Conservation (phyloP, 129 eudicot genomes). For the Chrysanthemum lavandulifolium region DNA sequence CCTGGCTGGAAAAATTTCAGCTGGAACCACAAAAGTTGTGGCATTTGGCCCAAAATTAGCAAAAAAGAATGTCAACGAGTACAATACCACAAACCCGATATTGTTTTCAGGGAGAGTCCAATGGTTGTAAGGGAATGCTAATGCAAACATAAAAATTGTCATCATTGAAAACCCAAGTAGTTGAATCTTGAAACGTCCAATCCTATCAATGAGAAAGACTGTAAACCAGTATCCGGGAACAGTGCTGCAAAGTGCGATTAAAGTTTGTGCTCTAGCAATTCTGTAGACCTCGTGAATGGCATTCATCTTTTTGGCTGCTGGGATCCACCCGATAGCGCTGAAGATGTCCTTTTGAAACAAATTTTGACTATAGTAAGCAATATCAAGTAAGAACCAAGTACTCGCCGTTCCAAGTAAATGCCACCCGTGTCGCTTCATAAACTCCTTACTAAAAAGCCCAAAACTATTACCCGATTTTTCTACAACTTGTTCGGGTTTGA, state of each 20-base stretch:
- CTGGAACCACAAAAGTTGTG: constrained; percentile 59
- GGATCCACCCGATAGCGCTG: constrained; percentile 55
- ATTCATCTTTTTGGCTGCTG: constrained; percentile 45
- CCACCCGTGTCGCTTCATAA: constrained; percentile 39
- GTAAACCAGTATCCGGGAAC: constrained; percentile 62
- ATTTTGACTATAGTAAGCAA: constrained; percentile 53
- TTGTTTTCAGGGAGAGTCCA: constrained; percentile 49
- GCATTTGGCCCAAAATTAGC: constrained; percentile 61
- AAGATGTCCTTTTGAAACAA: constrained; percentile 55
- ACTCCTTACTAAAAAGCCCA: constrained; percentile 44
- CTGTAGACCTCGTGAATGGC: constrained; percentile 43
- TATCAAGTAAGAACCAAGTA: constrained; percentile 56
- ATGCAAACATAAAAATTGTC: constrained; percentile 49
- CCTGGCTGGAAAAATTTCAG: constrained; percentile 61
- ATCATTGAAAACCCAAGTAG: constrained; percentile 48
- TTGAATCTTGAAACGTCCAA: constrained; percentile 49
- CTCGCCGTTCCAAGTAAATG: constrained; percentile 54
- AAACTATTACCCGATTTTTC: constrained; percentile 16
- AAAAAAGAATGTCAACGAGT: constrained; percentile 55
- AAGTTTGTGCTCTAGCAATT: constrained; percentile 51
- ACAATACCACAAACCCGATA: constrained; percentile 48
- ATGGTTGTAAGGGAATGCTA: constrained; percentile 50
- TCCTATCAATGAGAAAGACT: constrained; percentile 39
- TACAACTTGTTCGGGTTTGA: constrained; percentile 25
- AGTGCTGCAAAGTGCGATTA: constrained; percentile 48